Evolutionary conservation across 805 yeast genomes (phyloP).

Genomic region (Metschnikowia rubicola): DNA sequence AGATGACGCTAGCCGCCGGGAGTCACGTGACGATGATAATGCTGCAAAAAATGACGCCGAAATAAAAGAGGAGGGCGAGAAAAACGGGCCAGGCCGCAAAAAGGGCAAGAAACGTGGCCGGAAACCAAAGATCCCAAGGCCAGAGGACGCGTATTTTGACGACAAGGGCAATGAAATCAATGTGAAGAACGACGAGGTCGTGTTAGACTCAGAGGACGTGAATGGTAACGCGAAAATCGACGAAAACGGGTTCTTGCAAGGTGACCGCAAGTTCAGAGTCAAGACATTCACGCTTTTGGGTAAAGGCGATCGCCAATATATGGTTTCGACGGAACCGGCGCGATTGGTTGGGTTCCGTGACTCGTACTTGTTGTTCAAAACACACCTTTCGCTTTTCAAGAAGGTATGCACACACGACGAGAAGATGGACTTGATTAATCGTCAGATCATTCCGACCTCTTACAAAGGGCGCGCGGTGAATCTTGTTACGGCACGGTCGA

Average conservation of each 20-base stretch:
- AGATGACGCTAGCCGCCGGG: conserved; percentile 12
- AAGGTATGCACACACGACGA: conserved; percentile 71
- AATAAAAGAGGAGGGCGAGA: background rate
- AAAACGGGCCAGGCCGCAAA: conserved; percentile 26
- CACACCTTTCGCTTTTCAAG: conserved; percentile 73
- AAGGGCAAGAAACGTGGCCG: conserved; percentile 32
- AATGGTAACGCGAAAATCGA: conserved; percentile 76
- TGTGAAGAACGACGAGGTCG: conserved; percentile 73
- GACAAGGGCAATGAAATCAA: conserved; percentile 65
- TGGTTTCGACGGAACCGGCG: conserved; percentile 96
- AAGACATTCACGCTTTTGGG: conserved; percentile 62
- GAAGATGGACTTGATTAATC: conserved; percentile 75
- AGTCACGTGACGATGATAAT: conserved; percentile 1
- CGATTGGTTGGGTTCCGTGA: conserved; percentile 92
- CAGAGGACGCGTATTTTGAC: conserved; percentile 48
- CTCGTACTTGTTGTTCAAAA: conserved; percentile 83
- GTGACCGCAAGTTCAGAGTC: conserved; percentile 71
- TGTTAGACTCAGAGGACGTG: conserved; percentile 64
- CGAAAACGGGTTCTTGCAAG: conserved; percentile 60
- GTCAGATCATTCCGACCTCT: conserved; percentile 81
- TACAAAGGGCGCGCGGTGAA: conserved; percentile 89
- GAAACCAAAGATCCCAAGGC: conserved; percentile 34
- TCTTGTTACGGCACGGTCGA: conserved; percentile 84
- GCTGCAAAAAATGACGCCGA: conserved; percentile 4
- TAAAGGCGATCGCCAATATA: conserved; percentile 69